These are phyloP conservation scores for Glonium stellatum DNA, from an alignment of 495 filamentous ascomycete genomes.

Conservation along the genomic window DNA sequence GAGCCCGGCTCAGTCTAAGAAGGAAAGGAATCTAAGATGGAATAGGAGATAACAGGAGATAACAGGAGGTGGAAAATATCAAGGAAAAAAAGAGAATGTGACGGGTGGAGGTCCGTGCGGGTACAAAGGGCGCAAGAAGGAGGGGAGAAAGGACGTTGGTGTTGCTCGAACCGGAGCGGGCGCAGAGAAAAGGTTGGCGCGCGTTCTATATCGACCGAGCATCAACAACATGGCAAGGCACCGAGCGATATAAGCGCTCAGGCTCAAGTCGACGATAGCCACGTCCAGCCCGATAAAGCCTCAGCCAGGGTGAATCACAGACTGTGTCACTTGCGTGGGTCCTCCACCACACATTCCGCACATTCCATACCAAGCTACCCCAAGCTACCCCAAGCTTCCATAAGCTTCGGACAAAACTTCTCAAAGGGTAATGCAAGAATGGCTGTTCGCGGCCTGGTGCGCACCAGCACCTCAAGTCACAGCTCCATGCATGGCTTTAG, in stretches of 20 bases:
- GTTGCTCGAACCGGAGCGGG: too few relatives aligned
- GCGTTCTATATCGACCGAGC: slow-evolving; percentile 13
- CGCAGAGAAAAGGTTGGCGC: slow-evolving; percentile 4
- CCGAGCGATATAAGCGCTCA: slow-evolving; percentile 23
- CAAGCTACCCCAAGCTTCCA: too few relatives aligned
- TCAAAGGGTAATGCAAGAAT: neutral
- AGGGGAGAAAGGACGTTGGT: slow-evolving; percentile 4
- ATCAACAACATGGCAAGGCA: slow-evolving; percentile 8
- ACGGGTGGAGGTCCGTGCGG: neutral
- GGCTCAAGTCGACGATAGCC: slow-evolving; percentile 17
- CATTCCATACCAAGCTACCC: neutral
- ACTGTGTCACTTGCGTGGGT: slow-evolving; percentile 20
- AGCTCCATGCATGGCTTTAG: neutral
- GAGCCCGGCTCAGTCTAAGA: slow-evolving; percentile 16
- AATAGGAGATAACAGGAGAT: too few relatives aligned
- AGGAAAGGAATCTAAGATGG: too few relatives aligned
- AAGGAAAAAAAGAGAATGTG: slow-evolving; percentile 5
- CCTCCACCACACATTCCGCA: slow-evolving; percentile 3
- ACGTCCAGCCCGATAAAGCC: slow-evolving; percentile 21
- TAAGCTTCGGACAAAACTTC: slow-evolving; percentile 16
- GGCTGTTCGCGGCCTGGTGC: slow-evolving; percentile 3
- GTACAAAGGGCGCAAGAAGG: neutral
- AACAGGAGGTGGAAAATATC: neutral
- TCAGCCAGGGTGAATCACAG: slow-evolving; percentile 16
- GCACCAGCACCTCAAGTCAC: slow-evolving; percentile 1